phyloP scores from a whole-genome alignment of 2,329 filamentous ascomycete species.

The Rutstroemia sydowiana region DNA sequence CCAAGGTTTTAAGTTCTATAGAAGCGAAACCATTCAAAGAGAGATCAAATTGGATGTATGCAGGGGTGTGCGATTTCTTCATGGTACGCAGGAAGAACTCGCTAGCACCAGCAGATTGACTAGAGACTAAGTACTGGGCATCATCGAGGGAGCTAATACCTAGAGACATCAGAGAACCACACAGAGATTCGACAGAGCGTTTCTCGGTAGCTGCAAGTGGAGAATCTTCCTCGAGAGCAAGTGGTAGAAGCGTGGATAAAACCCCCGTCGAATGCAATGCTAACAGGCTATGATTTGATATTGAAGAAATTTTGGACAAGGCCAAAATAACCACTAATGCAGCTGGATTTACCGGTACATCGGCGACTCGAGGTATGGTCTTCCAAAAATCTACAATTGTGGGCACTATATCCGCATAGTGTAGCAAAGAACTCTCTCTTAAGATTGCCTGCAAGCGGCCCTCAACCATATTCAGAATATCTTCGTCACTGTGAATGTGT shows the following conservation, averaged over 20 bases:
- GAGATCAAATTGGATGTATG: slow-evolving; percentile 90
- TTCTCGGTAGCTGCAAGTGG: slow-evolving; percentile 48
- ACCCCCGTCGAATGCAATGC: slow-evolving; percentile 67
- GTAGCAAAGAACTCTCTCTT: slow-evolving; percentile 43
- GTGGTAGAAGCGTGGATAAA: slow-evolving; percentile 56
- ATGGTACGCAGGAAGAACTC: slow-evolving; percentile 70
- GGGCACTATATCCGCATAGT: slow-evolving; percentile 56
- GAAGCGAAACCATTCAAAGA: slow-evolving; percentile 83
- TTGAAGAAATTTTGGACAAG: slow-evolving; percentile 39
- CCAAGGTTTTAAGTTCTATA: slow-evolving; percentile 80
- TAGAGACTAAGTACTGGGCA: slow-evolving; percentile 63
- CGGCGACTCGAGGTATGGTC: slow-evolving; percentile 45
- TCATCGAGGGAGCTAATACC: slow-evolving; percentile 78
- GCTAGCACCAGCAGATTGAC: slow-evolving; percentile 45
- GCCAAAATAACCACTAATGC: slow-evolving; percentile 54
- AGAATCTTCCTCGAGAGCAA: slow-evolving; percentile 49
- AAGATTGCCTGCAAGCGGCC: slow-evolving; percentile 42
- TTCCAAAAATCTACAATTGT: slow-evolving; percentile 58
- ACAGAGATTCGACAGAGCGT: slow-evolving; percentile 56
- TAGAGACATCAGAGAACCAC: slow-evolving; percentile 60
- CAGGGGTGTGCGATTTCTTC: slow-evolving; percentile 65
- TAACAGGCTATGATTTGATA: slow-evolving; percentile 64
- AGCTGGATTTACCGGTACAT: slow-evolving; percentile 40
- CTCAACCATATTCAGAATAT: slow-evolving; percentile 24
- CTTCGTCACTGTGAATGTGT: slow-evolving; percentile 17